phyloP scores from a whole-genome alignment of 352 stramenopile species.

The Phytophthora agathidicida region DNA sequence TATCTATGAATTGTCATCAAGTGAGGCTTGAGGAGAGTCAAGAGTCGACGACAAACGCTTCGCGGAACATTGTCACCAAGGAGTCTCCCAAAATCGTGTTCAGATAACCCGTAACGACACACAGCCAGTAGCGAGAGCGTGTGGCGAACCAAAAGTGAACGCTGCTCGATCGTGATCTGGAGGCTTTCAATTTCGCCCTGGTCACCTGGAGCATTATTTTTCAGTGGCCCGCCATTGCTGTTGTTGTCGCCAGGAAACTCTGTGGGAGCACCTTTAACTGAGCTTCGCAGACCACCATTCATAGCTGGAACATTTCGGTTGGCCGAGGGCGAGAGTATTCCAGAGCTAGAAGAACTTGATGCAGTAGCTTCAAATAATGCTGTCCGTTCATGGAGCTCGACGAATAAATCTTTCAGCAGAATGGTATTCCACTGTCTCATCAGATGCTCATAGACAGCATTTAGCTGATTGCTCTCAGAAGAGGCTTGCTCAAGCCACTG shows the following conservation, averaged over 20 bases:
- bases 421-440: conserved; percentile 83
- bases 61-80: conserved; percentile 56
- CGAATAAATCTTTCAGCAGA: conserved; percentile 60
- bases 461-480: conserved; percentile 47
- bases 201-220: conserved; percentile 11
- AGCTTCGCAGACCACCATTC: conserved; percentile 2
- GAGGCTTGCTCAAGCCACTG: conserved; percentile 56
- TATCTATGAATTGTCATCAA: conserved; percentile 72
- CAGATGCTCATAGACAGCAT: conserved; percentile 63
- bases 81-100: conserved; percentile 65
- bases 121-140: conserved; percentile 74
- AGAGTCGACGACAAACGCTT: conserved; percentile 44
- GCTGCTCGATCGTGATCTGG: conserved; percentile 64
- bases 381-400: conserved; percentile 41
- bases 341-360: background rate
- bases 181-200: conserved; percentile 58
- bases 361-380: conserved; percentile 6
- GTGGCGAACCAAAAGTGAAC: conserved; percentile 72
- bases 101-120: conserved; percentile 71
- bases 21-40: conserved; percentile 61
- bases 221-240: conserved; percentile 9
- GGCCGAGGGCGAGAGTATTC: background rate
- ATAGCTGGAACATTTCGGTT: conserved; percentile 5
- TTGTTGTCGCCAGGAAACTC: conserved; percentile 1
- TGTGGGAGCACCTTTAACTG: conserved; percentile 2